A percentile compares a stretch with the other conserved stretches of the same genome.
These are phyloP conservation scores for Fraxinus baroniana DNA, from an alignment of 305 asterid genomes.

Conservation along the genomic window DNA sequence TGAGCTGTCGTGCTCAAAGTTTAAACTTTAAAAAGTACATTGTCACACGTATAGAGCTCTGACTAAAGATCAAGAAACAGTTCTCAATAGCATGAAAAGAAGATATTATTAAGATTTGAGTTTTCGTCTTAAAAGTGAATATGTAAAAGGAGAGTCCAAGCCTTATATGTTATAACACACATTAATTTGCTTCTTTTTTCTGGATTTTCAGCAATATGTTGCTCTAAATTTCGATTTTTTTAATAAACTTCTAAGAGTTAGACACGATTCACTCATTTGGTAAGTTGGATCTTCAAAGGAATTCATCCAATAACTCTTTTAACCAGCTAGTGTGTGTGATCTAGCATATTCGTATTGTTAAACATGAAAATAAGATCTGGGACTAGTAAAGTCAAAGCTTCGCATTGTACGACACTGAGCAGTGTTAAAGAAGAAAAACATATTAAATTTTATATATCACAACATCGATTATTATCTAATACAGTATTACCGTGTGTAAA, in stretches of 20 bases:
- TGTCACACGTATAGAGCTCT: background rate
- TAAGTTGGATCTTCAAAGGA: background rate
- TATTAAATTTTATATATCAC: background rate
- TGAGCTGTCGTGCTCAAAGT: background rate
- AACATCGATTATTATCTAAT: too few species aligned
- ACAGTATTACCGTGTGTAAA: too few species aligned
- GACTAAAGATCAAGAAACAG: background rate
- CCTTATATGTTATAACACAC: background rate
- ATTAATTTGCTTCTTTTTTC: too few species aligned
- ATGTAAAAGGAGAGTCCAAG: background rate
- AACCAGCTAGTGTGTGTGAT: background rate
- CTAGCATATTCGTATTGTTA: background rate
- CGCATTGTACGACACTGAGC: background rate
- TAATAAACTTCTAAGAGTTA: background rate
- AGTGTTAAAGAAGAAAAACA: background rate
- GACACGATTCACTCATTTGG: background rate
- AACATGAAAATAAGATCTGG: too few species aligned
- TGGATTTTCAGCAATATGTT: background rate
- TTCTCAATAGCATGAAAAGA: background rate
- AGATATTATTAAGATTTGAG: background rate
- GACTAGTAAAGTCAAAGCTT: too few species aligned
- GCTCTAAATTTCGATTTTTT: background rate
- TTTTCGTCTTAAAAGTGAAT: background rate
- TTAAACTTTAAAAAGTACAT: background rate
- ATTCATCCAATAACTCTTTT: background rate